A percentile compares a stretch with the other conserved stretches of the same genome.
These are phyloP conservation scores for Pseudotulostoma volvatum DNA, from an alignment of 495 filamentous ascomycete species.

Conservation along the genomic window DNA sequence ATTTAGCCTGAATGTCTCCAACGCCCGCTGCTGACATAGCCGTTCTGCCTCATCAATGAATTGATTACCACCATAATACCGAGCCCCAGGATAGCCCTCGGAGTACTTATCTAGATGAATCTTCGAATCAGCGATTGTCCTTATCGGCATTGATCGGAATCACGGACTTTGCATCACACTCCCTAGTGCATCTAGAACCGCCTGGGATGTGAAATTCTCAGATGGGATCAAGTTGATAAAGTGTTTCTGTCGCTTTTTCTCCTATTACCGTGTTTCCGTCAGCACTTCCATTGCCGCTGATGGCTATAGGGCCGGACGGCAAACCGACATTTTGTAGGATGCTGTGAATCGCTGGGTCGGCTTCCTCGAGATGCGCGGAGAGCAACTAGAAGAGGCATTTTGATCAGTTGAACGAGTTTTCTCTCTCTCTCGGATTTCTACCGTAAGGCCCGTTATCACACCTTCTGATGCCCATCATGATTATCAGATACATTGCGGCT, in stretches of 20 bases:
- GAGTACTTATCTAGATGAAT: conserved; percentile 88
- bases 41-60: conserved; percentile 94
- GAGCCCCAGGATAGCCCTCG: conserved; percentile 92
- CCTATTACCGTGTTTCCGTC: conserved; percentile 35
- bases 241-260: conserved; percentile 91
- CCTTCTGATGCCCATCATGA: conserved; percentile 29
- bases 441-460: conserved; percentile 4
- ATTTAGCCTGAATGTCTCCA: conserved; percentile 81
- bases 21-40: conserved; percentile 88
- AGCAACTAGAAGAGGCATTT: conserved; percentile 43
- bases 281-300: not conserved
- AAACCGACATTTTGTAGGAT: conserved; percentile 73
- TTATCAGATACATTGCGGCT: conserved; percentile 23
- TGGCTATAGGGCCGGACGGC: too few species aligned
- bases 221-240: conserved; percentile 98
- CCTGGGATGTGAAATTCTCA: conserved; percentile 97
- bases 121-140: conserved; percentile 75
- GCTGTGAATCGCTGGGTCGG: conserved; percentile 69
- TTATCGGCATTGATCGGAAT: not conserved
- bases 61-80: conserved; percentile 99
- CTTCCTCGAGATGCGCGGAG: conserved; percentile 57
- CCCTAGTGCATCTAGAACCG: conserved; percentile 88
- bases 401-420: not conserved
- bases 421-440: not conserved
- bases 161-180: conserved; percentile 90